phyloP scores from a whole-genome alignment of 169 alveolate genomes.

The Cryptosporidium viatorum region DNA sequence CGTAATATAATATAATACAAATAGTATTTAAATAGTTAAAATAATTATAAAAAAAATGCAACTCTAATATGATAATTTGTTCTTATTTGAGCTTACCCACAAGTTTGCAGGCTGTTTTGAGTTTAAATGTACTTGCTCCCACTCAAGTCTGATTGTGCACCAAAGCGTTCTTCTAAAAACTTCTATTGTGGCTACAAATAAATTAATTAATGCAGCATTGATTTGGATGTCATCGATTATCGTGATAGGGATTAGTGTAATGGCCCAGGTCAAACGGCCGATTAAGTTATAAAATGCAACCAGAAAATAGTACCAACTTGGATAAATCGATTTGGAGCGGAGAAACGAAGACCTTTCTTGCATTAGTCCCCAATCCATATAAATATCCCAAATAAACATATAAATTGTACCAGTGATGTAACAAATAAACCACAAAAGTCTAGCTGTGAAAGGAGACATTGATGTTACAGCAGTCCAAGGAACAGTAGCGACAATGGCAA shows the following conservation, averaged over 20 bases:
- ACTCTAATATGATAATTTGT: not conserved
- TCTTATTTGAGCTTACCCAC: constrained; percentile 35
- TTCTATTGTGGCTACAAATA: constrained; percentile 61
- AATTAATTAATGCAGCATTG: constrained; percentile 60
- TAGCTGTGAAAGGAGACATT: constrained; percentile 76
- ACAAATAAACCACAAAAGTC: constrained; percentile 80
- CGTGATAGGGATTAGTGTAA: constrained; percentile 83
- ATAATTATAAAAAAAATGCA: not conserved
- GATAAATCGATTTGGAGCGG: constrained; percentile 77
- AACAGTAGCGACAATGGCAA: constrained; percentile 63
- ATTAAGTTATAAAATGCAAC: constrained; percentile 79
- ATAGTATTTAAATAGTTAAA: not conserved
- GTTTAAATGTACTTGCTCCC: constrained; percentile 74
- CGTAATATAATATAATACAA: not conserved
- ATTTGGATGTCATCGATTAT: constrained; percentile 75
- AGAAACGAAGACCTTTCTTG: constrained; percentile 45
- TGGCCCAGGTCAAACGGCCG: constrained; percentile 86
- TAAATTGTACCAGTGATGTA: constrained; percentile 85
- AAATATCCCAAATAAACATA: constrained; percentile 88
- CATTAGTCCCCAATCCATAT: constrained; percentile 89
- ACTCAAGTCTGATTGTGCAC: constrained; percentile 75
- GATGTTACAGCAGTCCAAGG: constrained; percentile 68
- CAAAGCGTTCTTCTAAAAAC: constrained; percentile 59
- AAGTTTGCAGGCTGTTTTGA: constrained; percentile 69
- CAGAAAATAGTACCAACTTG: constrained; percentile 78